Conservation (phyloP, 164 flowering plant genomes). For the Hamamelis virginiana region DNA sequence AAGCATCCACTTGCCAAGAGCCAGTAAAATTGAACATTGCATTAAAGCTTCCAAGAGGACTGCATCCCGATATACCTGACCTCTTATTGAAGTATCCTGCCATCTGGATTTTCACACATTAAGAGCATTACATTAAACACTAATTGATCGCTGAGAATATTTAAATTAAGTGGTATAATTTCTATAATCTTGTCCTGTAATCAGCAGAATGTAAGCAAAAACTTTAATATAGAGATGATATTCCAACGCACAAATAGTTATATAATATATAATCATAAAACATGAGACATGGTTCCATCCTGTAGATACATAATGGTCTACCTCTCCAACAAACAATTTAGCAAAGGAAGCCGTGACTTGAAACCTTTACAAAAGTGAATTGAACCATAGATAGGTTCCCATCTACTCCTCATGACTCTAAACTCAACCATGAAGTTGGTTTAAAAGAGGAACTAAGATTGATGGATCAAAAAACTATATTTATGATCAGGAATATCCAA, state of each 20-base stretch:
- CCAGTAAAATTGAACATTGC: conserved; percentile 98
- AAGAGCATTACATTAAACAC: conserved; percentile 10
- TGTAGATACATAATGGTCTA: neutral
- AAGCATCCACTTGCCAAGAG: conserved; percentile 79
- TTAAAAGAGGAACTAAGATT: too few species aligned
- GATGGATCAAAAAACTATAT: too few species aligned
- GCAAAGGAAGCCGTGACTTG: neutral
- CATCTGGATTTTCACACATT: conserved; percentile 61
- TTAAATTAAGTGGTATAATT: neutral
- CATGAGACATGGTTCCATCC: neutral
- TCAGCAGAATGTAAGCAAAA: neutral
- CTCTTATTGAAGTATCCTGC: conserved; percentile 72
- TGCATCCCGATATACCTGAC: conserved; percentile 57
- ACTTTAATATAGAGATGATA: neutral
- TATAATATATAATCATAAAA: neutral
- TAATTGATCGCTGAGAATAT: neutral
- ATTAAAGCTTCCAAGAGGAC: conserved; percentile 94
- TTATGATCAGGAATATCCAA: too few species aligned
- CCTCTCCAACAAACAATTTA: neutral
- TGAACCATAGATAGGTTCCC: neutral
- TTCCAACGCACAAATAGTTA: neutral
- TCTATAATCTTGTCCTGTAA: neutral
- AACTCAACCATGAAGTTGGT: neutral
- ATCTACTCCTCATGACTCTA: neutral
- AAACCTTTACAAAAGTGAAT: neutral